These are phyloP conservation scores for Mycena polygramma DNA, from an alignment of 768 basidiomycete species.

Conservation along the genomic window DNA sequence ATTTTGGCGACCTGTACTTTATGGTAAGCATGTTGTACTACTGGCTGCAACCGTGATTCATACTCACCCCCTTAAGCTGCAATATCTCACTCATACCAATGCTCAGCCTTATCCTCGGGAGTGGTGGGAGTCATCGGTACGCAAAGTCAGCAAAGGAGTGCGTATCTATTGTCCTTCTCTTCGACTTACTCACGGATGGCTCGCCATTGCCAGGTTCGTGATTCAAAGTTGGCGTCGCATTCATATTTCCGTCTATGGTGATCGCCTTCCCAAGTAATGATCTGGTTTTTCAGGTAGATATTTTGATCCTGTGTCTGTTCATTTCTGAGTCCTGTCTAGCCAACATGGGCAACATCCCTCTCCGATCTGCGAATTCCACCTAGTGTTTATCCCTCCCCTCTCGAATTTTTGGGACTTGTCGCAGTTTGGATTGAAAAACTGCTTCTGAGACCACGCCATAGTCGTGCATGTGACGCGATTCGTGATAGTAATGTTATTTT, in stretches of 20 bases:
- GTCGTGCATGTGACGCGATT: conserved; percentile 31
- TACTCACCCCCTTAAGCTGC: too few relatives aligned
- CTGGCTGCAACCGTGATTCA: too few relatives aligned
- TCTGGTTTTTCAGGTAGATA: conserved; percentile 38
- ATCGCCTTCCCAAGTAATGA: conserved; percentile 38
- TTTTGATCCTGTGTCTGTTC: background rate
- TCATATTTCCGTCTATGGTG: conserved; percentile 38
- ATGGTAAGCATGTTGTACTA: too few relatives aligned
- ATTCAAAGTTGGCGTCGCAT: conserved; percentile 35
- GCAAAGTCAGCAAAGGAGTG: too few relatives aligned
- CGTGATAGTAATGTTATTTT: conserved; percentile 24
- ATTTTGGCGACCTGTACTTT: too few relatives aligned
- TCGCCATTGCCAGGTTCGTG: conserved; percentile 8
- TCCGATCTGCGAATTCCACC: conserved; percentile 2
- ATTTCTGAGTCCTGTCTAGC: conserved; percentile 10
- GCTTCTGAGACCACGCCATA: background rate
- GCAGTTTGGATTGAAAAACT: conserved; percentile 33
- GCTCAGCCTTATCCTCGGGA: too few relatives aligned
- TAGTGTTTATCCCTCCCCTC: conserved; percentile 22
- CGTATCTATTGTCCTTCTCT: too few relatives aligned
- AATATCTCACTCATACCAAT: too few relatives aligned
- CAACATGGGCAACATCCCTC: conserved; percentile 18
- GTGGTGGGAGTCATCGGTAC: too few relatives aligned
- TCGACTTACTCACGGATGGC: too few relatives aligned
- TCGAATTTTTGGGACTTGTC: conserved; percentile 28